Conservation (phyloP, 495 filamentous ascomycete genomes). For the Jackrogersella minutella region DNA sequence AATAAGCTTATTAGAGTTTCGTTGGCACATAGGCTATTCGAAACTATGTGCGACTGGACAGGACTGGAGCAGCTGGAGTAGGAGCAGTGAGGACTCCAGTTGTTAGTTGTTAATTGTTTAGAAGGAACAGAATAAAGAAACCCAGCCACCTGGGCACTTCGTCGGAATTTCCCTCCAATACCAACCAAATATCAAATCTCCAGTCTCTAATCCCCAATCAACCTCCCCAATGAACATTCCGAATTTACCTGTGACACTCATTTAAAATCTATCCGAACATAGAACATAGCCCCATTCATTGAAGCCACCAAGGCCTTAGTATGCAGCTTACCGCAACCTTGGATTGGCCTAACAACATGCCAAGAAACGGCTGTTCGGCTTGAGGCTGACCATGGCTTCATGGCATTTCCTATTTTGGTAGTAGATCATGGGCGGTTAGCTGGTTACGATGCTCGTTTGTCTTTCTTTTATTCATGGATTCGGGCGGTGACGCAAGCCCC, state of each 20-base stretch:
- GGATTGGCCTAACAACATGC: slow-evolving; percentile 7
- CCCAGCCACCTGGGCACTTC: too few relatives aligned
- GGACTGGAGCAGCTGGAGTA: too few relatives aligned
- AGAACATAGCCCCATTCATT: background rate
- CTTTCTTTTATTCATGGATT: slow-evolving; percentile 15
- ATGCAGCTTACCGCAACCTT: slow-evolving; percentile 1
- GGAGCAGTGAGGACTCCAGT: too few relatives aligned
- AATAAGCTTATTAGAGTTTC: slow-evolving; percentile 8
- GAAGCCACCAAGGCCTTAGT: background rate
- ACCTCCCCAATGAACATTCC: too few relatives aligned
- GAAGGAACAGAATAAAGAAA: too few relatives aligned
- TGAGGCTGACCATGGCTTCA: slow-evolving; percentile 23
- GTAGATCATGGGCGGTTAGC: background rate
- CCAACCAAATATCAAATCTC: too few relatives aligned
- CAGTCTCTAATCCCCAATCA: too few relatives aligned
- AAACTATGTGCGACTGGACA: background rate
- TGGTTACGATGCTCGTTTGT: slow-evolving; percentile 17
- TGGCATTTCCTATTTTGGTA: slow-evolving; percentile 20
- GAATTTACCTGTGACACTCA: too few relatives aligned
- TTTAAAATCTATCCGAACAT: too few relatives aligned
- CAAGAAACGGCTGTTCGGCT: slow-evolving; percentile 10
- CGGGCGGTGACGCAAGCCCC: slow-evolving; percentile 18
- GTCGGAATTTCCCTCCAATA: too few relatives aligned
- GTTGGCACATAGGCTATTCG: background rate
- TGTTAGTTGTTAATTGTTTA: too few relatives aligned